Percentiles rank a stretch among this genome's conserved stretches.
Evolutionary conservation across 352 stramenopile genomes (phyloP).

Genomic region (Bremia lactucae): DNA sequence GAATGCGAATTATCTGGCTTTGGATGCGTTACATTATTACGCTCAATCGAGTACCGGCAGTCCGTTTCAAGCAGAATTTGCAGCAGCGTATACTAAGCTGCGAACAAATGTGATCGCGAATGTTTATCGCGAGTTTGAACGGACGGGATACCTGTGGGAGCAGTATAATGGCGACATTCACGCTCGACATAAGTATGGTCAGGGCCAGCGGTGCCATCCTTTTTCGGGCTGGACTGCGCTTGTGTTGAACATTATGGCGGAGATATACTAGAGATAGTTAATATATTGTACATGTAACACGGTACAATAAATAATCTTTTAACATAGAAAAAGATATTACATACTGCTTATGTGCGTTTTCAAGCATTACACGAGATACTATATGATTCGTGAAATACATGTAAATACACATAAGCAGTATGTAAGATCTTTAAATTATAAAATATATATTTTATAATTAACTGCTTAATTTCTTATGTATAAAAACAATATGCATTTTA

Average conservation of each 20-base stretch:
- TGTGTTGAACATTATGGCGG: constrained; percentile 88
- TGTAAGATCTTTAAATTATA: too few species aligned
- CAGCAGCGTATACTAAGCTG: constrained; percentile 33
- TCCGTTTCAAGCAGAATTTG: constrained; percentile 36
- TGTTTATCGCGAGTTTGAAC: constrained; percentile 72
- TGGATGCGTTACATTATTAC: constrained; percentile 80
- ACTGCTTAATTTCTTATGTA: too few species aligned
- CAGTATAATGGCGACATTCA: constrained; percentile 85
- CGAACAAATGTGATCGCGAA: constrained; percentile 52
- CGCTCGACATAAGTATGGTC: constrained; percentile 36
- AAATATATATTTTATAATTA: too few species aligned
- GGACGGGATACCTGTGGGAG: constrained; percentile 89
- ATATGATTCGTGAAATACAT: too few species aligned
- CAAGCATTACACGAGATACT: too few species aligned
- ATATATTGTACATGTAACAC: too few species aligned
- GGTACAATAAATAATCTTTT: too few species aligned
- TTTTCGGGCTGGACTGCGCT: constrained; percentile 92
- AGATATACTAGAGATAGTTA: constrained; percentile 64
- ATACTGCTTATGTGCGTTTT: too few species aligned
- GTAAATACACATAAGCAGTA: too few species aligned
- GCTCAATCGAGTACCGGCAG: constrained; percentile 24
- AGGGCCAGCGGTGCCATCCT: constrained; percentile 84
- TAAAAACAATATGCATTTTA: too few species aligned
- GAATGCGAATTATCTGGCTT: constrained; percentile 88
- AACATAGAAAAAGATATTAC: too few species aligned